A percentile compares a stretch with the other conserved stretches of the same genome.
Conservation (phyloP, 164 flowering plant genomes). For the Santalum album region DNA sequence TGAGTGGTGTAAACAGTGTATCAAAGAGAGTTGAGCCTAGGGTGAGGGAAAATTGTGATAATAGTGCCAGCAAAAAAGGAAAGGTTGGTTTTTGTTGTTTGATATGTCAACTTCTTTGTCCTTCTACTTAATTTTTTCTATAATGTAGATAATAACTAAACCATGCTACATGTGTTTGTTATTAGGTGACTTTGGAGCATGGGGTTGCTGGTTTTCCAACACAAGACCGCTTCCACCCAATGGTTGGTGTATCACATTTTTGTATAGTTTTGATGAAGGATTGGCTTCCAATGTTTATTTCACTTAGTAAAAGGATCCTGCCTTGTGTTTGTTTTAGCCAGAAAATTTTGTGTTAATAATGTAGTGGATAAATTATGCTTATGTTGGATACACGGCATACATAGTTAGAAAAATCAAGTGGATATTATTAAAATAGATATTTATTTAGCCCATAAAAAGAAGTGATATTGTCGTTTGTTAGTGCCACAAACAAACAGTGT, state of each 20-base stretch:
- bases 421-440: too few species aligned
- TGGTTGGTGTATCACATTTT: neutral
- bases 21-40: neutral
- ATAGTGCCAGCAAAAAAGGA: neutral
- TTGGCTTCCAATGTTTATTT: neutral
- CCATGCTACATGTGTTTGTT: neutral
- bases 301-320: neutral
- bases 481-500: too few species aligned
- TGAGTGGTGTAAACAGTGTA: neutral
- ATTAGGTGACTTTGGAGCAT: neutral
- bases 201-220: neutral
- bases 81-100: slow-evolving; percentile 3
- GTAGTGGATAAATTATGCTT: too few species aligned
- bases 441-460: too few species aligned
- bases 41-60: neutral
- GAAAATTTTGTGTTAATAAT: too few species aligned
- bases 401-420: too few species aligned
- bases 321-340: too few species aligned
- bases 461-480: too few species aligned
- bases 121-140: neutral
- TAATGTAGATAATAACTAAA: neutral
- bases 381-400: too few species aligned
- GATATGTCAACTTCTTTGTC: neutral
- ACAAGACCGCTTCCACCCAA: neutral
- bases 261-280: neutral